Percentiles rank a stretch among this genome's conserved stretches.
phyloP scores from a whole-genome alignment of 1,284 basidiomycete species.

The Cryptococcus sp. region DNA sequence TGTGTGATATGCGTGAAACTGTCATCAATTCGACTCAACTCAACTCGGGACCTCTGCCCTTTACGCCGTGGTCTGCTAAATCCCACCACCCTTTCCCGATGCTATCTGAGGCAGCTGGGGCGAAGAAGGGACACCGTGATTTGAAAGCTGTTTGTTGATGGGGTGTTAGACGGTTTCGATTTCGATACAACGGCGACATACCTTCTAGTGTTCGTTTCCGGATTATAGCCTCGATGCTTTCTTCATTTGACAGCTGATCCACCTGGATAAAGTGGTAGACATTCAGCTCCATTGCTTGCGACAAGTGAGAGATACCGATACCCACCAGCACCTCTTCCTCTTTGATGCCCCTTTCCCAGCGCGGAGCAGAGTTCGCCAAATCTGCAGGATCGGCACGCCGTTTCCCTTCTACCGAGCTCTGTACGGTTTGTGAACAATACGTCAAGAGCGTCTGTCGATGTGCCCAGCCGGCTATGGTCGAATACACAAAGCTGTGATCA shows the following conservation, averaged over 20 bases:
- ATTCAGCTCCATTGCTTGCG: not conserved
- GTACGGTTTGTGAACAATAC: slow-evolving; percentile 74
- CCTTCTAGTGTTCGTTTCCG: slow-evolving; percentile 75
- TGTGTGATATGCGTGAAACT: too few species aligned
- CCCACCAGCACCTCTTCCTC: slow-evolving; percentile 74
- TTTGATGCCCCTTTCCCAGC: slow-evolving; percentile 60
- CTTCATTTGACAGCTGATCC: slow-evolving; percentile 76
- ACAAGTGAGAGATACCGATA: slow-evolving; percentile 11
- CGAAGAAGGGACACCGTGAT: slow-evolving; percentile 78
- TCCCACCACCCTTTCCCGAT: slow-evolving; percentile 74
- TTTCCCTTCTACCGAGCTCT: slow-evolving; percentile 65
- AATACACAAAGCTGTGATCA: slow-evolving; percentile 3
- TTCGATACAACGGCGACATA: slow-evolving; percentile 45
- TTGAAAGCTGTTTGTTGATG: slow-evolving; percentile 65
- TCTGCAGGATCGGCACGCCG: slow-evolving; percentile 42
- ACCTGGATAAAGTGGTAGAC: slow-evolving; percentile 59
- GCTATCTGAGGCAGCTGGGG: slow-evolving; percentile 63
- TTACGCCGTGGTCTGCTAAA: slow-evolving; percentile 37
- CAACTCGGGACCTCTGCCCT: slow-evolving; percentile 25
- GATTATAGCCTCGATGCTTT: slow-evolving; percentile 75
- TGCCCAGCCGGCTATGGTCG: slow-evolving; percentile 73
- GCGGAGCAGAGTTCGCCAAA: slow-evolving; percentile 32
- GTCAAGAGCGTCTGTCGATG: slow-evolving; percentile 73
- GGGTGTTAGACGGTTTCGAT: not conserved
- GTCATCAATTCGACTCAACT: slow-evolving; percentile 4